These are phyloP conservation scores for Penicillium decumbens DNA, from an alignment of 2,329 filamentous ascomycete species.

Conservation along the genomic window DNA sequence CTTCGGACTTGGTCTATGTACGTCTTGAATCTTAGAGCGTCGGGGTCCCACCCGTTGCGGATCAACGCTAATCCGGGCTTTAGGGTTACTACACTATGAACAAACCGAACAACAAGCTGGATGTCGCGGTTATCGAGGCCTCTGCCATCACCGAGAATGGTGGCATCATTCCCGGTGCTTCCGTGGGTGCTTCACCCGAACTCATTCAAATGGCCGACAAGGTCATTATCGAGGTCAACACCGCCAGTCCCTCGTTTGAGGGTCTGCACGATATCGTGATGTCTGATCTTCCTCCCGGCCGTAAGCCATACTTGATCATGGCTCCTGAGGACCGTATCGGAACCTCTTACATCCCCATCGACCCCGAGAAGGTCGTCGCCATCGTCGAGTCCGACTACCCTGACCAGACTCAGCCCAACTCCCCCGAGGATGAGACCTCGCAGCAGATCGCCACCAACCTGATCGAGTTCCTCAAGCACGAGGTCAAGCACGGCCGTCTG, in stretches of 20 bases:
- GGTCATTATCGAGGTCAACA: slow-evolving; percentile 90
- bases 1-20: slow-evolving; percentile 76
- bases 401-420: slow-evolving; percentile 69
- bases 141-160: slow-evolving; percentile 84
- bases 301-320: slow-evolving; percentile 85
- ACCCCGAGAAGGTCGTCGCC: slow-evolving; percentile 78
- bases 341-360: slow-evolving; percentile 73
- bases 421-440: slow-evolving; percentile 68
- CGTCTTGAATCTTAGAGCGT: slow-evolving; percentile 11
- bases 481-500: slow-evolving; percentile 72
- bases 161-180: slow-evolving; percentile 81
- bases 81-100: slow-evolving; percentile 79
- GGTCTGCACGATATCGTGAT: slow-evolving; percentile 88
- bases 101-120: slow-evolving; percentile 66
- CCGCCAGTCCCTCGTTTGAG: slow-evolving; percentile 75
- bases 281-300: slow-evolving; percentile 72
- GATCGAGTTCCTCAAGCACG: slow-evolving; percentile 82
- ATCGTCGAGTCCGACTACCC: slow-evolving; percentile 81
- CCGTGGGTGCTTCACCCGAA: slow-evolving; percentile 78
- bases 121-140: slow-evolving; percentile 81
- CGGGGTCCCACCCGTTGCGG: slow-evolving; percentile 5
- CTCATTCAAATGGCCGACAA: slow-evolving; percentile 88
- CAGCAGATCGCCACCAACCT: slow-evolving; percentile 70
- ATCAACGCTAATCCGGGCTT: slow-evolving; percentile 7
- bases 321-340: slow-evolving; percentile 81